A percentile compares a stretch with the other conserved stretches of the same genome.
phyloP scores from a whole-genome alignment of 2,329 filamentous ascomycete genomes.

The Talaromyces marneffei region DNA sequence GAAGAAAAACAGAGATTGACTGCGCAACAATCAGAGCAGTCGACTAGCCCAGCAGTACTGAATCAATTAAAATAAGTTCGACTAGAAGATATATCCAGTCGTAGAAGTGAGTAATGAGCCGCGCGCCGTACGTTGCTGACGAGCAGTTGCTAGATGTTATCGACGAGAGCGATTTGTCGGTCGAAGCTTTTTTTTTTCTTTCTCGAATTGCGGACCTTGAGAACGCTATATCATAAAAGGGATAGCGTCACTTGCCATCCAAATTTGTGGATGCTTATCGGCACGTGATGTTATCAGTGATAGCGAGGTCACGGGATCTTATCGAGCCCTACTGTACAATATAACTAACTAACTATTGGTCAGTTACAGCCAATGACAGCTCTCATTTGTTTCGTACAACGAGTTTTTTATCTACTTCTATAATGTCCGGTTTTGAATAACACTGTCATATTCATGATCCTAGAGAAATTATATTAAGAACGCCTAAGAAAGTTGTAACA shows the following conservation, averaged over 20 bases:
- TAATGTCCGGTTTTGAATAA: not conserved
- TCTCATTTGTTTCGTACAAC: not conserved
- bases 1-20: not conserved
- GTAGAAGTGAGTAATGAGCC: not conserved
- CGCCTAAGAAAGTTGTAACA: not conserved
- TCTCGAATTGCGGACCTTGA: constrained; percentile 35
- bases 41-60: not conserved
- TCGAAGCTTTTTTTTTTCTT: constrained; percentile 32
- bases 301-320: constrained; percentile 26
- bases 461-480: not conserved
- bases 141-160: constrained; percentile 14
- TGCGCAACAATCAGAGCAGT: not conserved
- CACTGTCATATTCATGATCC: not conserved
- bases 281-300: constrained; percentile 21
- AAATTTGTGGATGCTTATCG: constrained; percentile 18
- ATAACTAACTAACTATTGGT: too few relatives aligned
- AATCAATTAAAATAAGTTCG: too few relatives aligned
- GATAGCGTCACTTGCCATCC: constrained; percentile 20
- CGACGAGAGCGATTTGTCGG: constrained; percentile 31
- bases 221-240: constrained; percentile 23
- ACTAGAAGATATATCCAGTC: not conserved
- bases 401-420: not conserved
- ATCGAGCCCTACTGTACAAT: constrained; percentile 14
- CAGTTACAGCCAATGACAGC: not conserved
- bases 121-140: constrained; percentile 8